These are phyloP conservation scores for Termitomyces bulborhizus DNA, from an alignment of 768 basidiomycete species.

Conservation along the genomic window DNA sequence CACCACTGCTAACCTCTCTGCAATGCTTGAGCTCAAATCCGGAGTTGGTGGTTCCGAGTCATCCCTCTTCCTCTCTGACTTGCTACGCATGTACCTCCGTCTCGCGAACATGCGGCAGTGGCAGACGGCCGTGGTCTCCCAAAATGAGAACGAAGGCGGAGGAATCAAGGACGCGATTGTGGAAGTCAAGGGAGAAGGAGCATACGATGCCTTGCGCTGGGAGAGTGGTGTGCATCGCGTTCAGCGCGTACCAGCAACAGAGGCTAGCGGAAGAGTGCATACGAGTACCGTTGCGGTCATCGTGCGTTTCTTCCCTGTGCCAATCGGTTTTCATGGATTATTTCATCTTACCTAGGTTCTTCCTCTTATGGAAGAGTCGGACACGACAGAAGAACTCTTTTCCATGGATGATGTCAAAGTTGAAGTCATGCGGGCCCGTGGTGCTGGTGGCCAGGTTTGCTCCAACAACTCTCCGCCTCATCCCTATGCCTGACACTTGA, in stretches of 20 bases:
- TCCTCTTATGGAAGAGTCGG: constrained; percentile 67
- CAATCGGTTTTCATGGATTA: neutral
- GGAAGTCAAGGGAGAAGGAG: constrained; percentile 72
- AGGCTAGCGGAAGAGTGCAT: constrained; percentile 81
- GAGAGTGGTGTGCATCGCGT: constrained; percentile 97
- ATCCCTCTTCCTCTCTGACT: constrained; percentile 69
- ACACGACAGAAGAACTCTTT: constrained; percentile 61
- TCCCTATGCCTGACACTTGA: neutral
- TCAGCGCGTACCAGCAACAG: constrained; percentile 89
- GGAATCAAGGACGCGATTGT: constrained; percentile 75
- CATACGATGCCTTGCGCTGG: constrained; percentile 76
- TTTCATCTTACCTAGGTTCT: constrained; percentile 54
- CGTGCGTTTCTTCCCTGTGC: constrained; percentile 38
- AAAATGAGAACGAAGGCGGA: constrained; percentile 51
- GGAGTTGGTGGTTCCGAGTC: constrained; percentile 93
- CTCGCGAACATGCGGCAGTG: constrained; percentile 52
- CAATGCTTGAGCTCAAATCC: constrained; percentile 85
- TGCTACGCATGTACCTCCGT: constrained; percentile 79
- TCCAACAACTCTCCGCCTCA: neutral
- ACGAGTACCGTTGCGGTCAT: constrained; percentile 88
- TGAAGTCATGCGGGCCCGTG: constrained; percentile 95
- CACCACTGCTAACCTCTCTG: constrained; percentile 57
- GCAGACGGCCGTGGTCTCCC: constrained; percentile 54
- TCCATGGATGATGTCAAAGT: constrained; percentile 80
- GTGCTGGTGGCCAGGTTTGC: constrained; percentile 90